These are phyloP conservation scores for Quercus dentata DNA, from an alignment of 306 rosid species.

Conservation along the genomic window DNA sequence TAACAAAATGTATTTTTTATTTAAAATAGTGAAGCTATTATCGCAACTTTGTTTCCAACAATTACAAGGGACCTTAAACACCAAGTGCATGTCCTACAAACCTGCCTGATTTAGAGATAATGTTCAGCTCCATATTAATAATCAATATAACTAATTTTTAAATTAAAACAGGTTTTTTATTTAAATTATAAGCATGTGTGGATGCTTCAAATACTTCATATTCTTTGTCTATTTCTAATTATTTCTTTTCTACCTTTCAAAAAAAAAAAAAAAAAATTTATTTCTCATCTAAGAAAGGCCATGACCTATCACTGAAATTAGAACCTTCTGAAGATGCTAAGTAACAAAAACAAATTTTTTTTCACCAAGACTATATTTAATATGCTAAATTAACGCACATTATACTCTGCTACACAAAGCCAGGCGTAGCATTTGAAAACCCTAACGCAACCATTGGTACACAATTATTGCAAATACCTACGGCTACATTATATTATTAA, in stretches of 20 bases:
- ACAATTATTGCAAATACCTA: too few relatives aligned
- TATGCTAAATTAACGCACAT: not conserved
- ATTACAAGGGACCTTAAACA: too few relatives aligned
- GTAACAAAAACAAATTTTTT: not conserved
- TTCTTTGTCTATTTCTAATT: not conserved
- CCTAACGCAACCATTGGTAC: not conserved
- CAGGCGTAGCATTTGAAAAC: not conserved
- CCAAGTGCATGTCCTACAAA: too few relatives aligned
- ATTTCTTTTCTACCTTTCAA: not conserved
- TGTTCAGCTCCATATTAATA: too few relatives aligned
- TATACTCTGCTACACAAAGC: not conserved
- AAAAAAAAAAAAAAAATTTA: too few relatives aligned
- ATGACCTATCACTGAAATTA: not conserved
- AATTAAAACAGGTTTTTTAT: too few relatives aligned
- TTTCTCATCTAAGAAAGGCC: not conserved
- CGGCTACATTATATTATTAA: not conserved
- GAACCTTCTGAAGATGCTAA: not conserved
- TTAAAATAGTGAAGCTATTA: too few relatives aligned
- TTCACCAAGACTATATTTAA: not conserved
- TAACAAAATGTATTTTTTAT: too few relatives aligned
- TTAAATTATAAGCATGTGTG: too few relatives aligned
- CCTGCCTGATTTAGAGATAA: too few relatives aligned
- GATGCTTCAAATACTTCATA: not conserved
- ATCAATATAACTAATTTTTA: too few relatives aligned
- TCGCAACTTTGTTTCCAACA: too few relatives aligned